Base-by-base conservation (phyloP, 2,329 filamentous ascomycete species). In the Phoma sp. region DNA sequence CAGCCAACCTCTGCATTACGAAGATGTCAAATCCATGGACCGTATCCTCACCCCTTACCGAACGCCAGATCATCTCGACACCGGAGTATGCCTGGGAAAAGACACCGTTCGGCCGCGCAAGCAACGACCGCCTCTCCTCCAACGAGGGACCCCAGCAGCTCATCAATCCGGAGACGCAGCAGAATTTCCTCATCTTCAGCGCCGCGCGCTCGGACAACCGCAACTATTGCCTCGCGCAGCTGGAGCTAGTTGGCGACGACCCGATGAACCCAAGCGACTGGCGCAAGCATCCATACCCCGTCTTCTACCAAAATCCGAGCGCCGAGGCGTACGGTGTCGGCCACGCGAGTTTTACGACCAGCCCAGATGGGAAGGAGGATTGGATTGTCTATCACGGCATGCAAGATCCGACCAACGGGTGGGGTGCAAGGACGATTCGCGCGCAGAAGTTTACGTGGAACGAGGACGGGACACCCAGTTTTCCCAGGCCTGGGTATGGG, bases 351-450 rank as follows among this genome's bases (percentile, higher is more conserved):
- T 83, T 82, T 55, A 77, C 76, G 6, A 81, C 76, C 50, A 79
- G 76, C 51, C 79, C 78, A 0, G 80, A 82, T 62, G 78, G 76
- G 0, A 75, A 43, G 1, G 77, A 83, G 65, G 71, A 80, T 50
- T 83, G 79, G 78, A 79, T 83, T 44, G 77, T 82, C n/a, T 83
- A 83, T 64, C 81, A 82, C 64, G 81, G 80, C 9, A 82, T 82
- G 79, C 57, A 65, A 31, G 75, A 82, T 61, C 78, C 79, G n/a
- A 72, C 71, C 24, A 77, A 75, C 43, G 78, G 80, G 0, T 82
- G 79, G 80, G 63, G 60, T 25, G 80, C 78, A 21, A 72, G 80
- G 44, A 80, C 77, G n/a, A 79, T 82, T 43, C 65, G 81, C 8
- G 68, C 80, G 31, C 81, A 83, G 71, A 77, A 73, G 62, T 82